Conservation (phyloP, 345 rosid species). For the Dimocarpus longan region DNA sequence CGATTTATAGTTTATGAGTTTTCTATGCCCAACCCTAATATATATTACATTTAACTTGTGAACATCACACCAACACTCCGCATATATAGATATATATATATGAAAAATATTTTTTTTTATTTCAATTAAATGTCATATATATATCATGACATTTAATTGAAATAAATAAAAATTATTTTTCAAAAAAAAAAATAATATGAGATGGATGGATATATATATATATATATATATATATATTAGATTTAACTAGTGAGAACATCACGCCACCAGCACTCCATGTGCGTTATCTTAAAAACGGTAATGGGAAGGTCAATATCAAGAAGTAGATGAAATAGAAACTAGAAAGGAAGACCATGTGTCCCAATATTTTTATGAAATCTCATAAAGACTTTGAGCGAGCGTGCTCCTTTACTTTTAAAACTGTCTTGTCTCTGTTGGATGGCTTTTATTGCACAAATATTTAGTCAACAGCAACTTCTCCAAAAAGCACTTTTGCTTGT, state of each 20-base stretch:
- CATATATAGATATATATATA: too few species aligned
- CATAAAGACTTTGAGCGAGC: background rate
- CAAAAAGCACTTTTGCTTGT: background rate
- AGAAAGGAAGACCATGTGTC: background rate
- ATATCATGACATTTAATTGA: too few species aligned
- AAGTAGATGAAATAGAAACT: background rate
- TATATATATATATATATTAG: too few species aligned
- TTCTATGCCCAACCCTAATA: too few species aligned
- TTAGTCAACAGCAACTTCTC: background rate
- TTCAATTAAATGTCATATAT: too few species aligned
- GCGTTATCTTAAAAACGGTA: background rate
- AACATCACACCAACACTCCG: background rate
- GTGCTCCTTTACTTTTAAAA: background rate
- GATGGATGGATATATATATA: too few species aligned
- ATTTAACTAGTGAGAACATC: too few species aligned
- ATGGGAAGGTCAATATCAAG: background rate
- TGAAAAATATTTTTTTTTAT: too few species aligned
- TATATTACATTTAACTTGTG: too few species aligned
- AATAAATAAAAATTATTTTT: too few species aligned
- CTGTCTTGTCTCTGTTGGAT: background rate
- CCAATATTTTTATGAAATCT: background rate
- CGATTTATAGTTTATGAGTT: too few species aligned
- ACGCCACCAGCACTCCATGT: background rate
- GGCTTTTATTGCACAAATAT: background rate
- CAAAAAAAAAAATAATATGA: too few species aligned